These are phyloP conservation scores for Spergularia marina DNA, from an alignment of 148 eudicot species.

Conservation along the genomic window DNA sequence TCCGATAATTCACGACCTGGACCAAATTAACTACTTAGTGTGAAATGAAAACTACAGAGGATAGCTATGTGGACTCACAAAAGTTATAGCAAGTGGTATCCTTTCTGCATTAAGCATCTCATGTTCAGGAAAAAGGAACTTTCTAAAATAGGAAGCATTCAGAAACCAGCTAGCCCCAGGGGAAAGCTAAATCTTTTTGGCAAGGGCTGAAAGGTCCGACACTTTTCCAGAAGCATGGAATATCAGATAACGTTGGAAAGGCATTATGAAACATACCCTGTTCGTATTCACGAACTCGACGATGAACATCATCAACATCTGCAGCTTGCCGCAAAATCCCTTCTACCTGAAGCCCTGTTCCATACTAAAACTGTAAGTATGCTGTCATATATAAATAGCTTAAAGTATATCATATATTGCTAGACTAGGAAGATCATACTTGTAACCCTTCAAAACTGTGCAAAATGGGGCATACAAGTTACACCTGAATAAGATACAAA, in stretches of 20 bases:
- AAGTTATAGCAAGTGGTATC: too few species aligned
- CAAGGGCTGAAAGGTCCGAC: background rate
- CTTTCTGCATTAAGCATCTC: too few species aligned
- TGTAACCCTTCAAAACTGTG: background rate
- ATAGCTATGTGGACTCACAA: too few species aligned
- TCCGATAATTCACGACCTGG: too few species aligned
- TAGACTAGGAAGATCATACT: background rate
- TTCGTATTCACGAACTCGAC: slow-evolving; percentile 78
- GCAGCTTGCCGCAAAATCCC: slow-evolving; percentile 99
- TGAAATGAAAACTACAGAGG: background rate
- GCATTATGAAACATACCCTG: slow-evolving; percentile 47
- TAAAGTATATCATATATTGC: background rate
- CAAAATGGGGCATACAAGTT: too few species aligned
- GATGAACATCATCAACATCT: slow-evolving; percentile 91
- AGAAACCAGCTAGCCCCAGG: too few species aligned
- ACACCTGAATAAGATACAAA: too few species aligned
- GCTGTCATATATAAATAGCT: background rate
- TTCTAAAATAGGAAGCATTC: too few species aligned
- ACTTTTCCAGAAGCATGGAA: background rate
- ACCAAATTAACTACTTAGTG: too few species aligned
- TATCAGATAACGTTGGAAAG: background rate
- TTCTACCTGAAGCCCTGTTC: slow-evolving; percentile 75
- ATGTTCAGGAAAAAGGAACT: too few species aligned
- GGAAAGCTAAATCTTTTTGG: background rate
- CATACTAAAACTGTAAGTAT: slow-evolving; percentile 20